A percentile compares a stretch with the other conserved stretches of the same genome.
Conservation (phyloP, 208 protist genomes). For the Endotrypanum monterogeii region DNA sequence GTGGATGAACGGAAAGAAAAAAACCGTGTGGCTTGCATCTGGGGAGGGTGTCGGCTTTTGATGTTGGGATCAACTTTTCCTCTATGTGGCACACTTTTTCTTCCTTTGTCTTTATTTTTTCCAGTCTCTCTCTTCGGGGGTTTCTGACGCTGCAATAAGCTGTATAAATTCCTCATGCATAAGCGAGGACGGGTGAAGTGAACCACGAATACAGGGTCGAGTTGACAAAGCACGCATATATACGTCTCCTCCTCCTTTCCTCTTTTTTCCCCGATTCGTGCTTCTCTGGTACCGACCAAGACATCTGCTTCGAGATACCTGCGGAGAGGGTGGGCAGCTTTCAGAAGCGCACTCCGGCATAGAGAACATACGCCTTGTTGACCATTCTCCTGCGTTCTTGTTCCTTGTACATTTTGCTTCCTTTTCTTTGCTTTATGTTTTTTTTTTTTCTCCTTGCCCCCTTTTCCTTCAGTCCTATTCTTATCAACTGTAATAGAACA, state of each 20-base stretch:
- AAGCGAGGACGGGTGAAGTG: slow-evolving; percentile 13
- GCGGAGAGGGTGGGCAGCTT: slow-evolving; percentile 1
- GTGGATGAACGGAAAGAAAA: background rate
- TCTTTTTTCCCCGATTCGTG: background rate
- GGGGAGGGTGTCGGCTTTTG: background rate
- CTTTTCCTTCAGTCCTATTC: background rate
- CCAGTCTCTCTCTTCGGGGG: background rate
- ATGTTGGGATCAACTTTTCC: background rate
- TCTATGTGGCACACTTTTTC: background rate
- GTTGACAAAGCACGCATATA: background rate
- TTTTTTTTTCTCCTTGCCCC: background rate
- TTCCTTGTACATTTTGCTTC: background rate
- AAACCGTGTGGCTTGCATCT: background rate
- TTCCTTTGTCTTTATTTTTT: slow-evolving; percentile 2
- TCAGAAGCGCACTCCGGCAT: background rate
- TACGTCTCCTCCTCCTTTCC: background rate
- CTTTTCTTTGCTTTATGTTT: background rate
- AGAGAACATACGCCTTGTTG: background rate
- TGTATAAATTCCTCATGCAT: slow-evolving; percentile 3
- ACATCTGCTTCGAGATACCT: slow-evolving; percentile 2
- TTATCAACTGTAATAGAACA: slow-evolving; percentile 15
- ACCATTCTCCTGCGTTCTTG: background rate
- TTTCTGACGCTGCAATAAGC: background rate
- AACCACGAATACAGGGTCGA: slow-evolving; percentile 10
- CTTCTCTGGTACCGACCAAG: background rate